Conservation (phyloP, 1,139 yeast genomes). For the Protomyces lactucae-debilis region DNA sequence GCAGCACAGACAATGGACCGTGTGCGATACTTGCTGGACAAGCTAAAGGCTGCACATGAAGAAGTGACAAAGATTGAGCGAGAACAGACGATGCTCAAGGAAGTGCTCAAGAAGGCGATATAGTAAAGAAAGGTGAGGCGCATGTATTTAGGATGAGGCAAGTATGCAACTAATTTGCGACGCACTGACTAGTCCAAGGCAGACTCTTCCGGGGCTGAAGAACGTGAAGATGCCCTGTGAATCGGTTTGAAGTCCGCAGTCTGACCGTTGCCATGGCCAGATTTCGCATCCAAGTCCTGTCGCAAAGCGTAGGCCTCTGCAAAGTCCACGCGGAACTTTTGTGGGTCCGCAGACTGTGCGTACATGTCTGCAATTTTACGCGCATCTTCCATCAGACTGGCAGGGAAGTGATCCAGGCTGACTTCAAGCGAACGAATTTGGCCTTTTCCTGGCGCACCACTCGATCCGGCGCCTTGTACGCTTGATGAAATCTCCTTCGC, state of each 20-base stretch:
- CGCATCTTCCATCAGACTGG: not conserved
- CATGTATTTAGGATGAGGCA: not conserved
- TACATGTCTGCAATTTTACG: not conserved
- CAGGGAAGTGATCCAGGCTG: not conserved
- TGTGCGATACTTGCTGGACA: slow-evolving; percentile 50
- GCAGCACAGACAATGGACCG: slow-evolving; percentile 2
- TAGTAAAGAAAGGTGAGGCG: not conserved
- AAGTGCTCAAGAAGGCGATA: not conserved
- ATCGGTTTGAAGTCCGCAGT: not conserved
- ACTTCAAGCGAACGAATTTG: not conserved
- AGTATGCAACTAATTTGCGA: too few relatives aligned
- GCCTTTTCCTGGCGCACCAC: not conserved
- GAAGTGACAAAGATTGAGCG: not conserved
- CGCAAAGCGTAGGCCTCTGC: not conserved
- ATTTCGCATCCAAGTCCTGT: not conserved
- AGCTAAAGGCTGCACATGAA: slow-evolving; percentile 41
- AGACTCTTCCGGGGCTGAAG: not conserved
- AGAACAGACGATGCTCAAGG: not conserved
- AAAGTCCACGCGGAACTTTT: not conserved
- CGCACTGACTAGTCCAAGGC: not conserved
- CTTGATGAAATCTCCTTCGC: not conserved
- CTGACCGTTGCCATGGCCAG: not conserved
- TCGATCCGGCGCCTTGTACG: not conserved
- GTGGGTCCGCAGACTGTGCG: not conserved
- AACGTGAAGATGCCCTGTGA: not conserved